Percentiles rank a stretch among this genome's conserved stretches.
Evolutionary conservation across 2,329 filamentous ascomycete species (phyloP).

Genomic region (Colletotrichum siamense): DNA sequence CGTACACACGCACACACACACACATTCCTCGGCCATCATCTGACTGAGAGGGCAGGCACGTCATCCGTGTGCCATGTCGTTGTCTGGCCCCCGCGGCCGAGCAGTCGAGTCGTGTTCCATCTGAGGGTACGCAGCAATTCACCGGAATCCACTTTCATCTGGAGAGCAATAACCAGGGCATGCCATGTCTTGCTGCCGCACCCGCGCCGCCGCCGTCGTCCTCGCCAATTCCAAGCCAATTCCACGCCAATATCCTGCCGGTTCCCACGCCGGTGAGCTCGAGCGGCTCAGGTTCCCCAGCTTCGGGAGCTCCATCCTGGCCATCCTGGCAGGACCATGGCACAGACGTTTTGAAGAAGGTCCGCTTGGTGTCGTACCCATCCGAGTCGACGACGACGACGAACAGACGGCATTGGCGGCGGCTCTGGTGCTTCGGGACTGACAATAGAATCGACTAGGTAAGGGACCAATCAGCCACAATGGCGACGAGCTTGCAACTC

Average conservation of each 20-base stretch:
- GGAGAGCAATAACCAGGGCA: neutral
- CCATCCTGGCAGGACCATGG: neutral
- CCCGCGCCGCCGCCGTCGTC: neutral
- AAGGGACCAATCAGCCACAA: neutral
- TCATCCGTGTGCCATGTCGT: neutral
- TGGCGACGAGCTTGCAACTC: neutral
- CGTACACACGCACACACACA: neutral
- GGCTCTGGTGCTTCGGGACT: neutral
- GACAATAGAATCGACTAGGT: neutral
- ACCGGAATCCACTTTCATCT: constrained; percentile 6
- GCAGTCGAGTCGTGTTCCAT: neutral
- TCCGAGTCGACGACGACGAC: neutral
- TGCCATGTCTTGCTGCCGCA: neutral
- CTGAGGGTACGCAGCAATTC: neutral
- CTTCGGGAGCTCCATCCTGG: neutral
- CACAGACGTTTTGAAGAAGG: neutral
- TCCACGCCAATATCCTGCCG: neutral
- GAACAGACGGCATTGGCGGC: neutral
- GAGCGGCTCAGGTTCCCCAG: neutral
- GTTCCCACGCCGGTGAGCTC: neutral
- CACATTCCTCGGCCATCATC: neutral
- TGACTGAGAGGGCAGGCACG: neutral
- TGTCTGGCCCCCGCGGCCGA: neutral
- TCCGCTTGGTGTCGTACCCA: neutral
- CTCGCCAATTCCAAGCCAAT: neutral